Conservation (phyloP, 306 rosid species). For the Lotus japonicus region DNA sequence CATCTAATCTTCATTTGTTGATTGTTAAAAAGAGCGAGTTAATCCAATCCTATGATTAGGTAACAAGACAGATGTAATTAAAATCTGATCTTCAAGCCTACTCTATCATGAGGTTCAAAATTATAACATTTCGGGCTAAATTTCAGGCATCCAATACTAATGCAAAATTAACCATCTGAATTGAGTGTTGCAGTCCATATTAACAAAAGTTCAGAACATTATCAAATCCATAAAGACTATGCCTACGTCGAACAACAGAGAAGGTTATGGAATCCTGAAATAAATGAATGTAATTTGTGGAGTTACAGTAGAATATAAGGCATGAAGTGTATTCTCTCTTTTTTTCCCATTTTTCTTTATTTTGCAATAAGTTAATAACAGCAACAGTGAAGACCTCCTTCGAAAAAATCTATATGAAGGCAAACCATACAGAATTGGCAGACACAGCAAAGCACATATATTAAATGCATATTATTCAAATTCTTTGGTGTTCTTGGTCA, state of each 20-base stretch:
- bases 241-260: not conserved
- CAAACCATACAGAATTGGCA: not conserved
- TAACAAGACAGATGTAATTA: not conserved
- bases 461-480: no score
- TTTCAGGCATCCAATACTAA: not conserved
- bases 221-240: not conserved
- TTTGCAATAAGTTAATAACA: not conserved
- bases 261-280: not conserved
- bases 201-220: not conserved
- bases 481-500: not conserved
- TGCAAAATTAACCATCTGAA: not conserved
- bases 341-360: not conserved
- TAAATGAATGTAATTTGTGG: not conserved
- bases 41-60: not conserved
- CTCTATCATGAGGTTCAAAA: not conserved
- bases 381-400: not conserved
- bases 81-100: not conserved
- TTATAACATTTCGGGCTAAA: not conserved
- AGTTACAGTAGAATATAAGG: not conserved
- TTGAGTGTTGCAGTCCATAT: not conserved
- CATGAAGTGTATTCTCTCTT: not conserved
- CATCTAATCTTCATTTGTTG: not conserved
- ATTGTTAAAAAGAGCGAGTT: not conserved
- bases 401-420: not conserved
- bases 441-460: not conserved